Evolutionary conservation across 2,329 filamentous ascomycete species (phyloP), one percentile per base, ranked within the genome.

Genomic region (Xylariales sp.): DNA sequence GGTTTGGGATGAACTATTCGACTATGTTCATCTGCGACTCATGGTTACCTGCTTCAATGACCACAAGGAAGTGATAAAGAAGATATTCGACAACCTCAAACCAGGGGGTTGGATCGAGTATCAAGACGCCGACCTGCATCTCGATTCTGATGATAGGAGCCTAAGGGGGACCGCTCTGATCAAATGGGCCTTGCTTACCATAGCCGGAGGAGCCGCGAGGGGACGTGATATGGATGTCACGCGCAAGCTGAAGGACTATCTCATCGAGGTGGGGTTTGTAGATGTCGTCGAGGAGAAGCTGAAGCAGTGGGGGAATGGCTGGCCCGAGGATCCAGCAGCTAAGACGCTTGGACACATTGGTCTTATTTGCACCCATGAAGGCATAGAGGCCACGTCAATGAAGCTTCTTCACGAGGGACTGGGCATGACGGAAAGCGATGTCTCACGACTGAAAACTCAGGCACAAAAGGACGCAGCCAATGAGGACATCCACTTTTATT

Each of bases 271-370:
- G 7, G 31, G 31, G 11, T 32, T 32, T 16, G 15, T 32, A 7
- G 31, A 32, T 16, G 31, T 32, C 7, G 15, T 16, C 8, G 31
- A 32, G 15, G 15, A 14, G 3, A 27, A 15, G 11, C 15, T 19
- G n/a, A 34, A 35, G 22, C 15, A 35, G 15, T 21, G 14, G n/a
- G 31, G 39, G 27, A 42, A 42, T 25, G 21, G 21, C 11, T 42
- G 39, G 31, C 31, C 21, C 8, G 11, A 27, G n/a, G 24, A 27
- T n/a, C 24, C 24, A 8, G 24, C n/a, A 27, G 24, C 8, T 27
- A 27, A n/a, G n/a, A 8, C 8, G n/a, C n/a, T 27, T 8, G 24
- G 24, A 27, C 8, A n/a, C n/a, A 27, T 27, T n/a, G 24, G 24
- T 27, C 24, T 27, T 27, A 27, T 27, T 27, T 27, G 8, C 24